phyloP scores from a whole-genome alignment of 768 basidiomycete species.

The Agaricus blazei region DNA sequence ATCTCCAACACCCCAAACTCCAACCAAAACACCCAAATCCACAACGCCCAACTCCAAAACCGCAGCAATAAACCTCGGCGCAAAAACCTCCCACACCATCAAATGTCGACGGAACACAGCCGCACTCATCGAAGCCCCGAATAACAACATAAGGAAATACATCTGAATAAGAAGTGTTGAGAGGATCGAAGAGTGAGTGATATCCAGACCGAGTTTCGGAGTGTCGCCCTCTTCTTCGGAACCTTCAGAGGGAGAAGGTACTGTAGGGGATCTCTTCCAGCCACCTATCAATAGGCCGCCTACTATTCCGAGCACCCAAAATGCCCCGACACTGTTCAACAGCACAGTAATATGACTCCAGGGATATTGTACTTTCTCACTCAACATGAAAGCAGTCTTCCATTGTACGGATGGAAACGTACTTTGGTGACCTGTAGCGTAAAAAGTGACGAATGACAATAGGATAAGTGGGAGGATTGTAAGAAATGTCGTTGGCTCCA shows the following conservation, averaged over 20 bases:
- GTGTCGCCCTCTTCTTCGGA: neutral
- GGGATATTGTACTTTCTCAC: slow-evolving; percentile 61
- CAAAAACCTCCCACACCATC: slow-evolving; percentile 99
- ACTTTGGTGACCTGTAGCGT: slow-evolving; percentile 89
- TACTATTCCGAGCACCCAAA: slow-evolving; percentile 38
- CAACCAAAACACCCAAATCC: slow-evolving; percentile 55
- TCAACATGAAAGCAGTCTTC: slow-evolving; percentile 89
- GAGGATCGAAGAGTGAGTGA: slow-evolving; percentile 38
- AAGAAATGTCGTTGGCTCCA: slow-evolving; percentile 19
- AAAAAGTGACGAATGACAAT: slow-evolving; percentile 73
- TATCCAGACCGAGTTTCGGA: slow-evolving; percentile 21
- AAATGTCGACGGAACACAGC: slow-evolving; percentile 78
- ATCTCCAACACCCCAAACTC: slow-evolving; percentile 22
- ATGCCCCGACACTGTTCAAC: slow-evolving; percentile 73
- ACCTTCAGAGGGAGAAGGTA: neutral
- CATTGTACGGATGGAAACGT: slow-evolving; percentile 89
- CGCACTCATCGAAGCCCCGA: slow-evolving; percentile 68
- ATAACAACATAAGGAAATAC: slow-evolving; percentile 60
- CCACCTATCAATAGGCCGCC: slow-evolving; percentile 67
- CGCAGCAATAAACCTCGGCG: slow-evolving; percentile 86
- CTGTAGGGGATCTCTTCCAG: slow-evolving; percentile 74
- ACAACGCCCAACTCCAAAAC: slow-evolving; percentile 62
- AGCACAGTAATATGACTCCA: slow-evolving; percentile 69
- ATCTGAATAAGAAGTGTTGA: slow-evolving; percentile 60
- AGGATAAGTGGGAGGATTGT: slow-evolving; percentile 53